Base-by-base conservation (phyloP, 129 eudicot genomes). In the Tagetes patula region DNA sequence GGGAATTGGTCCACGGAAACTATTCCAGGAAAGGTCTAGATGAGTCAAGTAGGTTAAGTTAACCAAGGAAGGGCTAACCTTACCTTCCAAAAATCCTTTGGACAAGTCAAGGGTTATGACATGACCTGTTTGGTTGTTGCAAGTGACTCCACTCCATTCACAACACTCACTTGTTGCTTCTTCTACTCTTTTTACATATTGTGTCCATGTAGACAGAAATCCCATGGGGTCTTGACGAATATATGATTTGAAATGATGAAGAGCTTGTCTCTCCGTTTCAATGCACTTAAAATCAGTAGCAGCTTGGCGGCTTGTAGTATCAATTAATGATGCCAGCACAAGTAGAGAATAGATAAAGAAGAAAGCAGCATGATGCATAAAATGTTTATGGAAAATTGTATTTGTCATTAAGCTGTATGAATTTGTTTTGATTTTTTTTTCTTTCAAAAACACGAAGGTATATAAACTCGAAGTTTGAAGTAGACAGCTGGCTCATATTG, bases 1-100 rank as follows among this genome's bases (percentile, higher is more conserved):
- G 3, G 76, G 76, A 77, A 69, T 60, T 41, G 42, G 1, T 38
- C 58, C 65, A 2, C 0, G 0, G 11, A 14, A 36, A 3, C 27
- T 39, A 49, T 5, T 2, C 11, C 20, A 0, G 2, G 2, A 2
- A 13, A 63, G 68, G 37, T 46, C 52, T 10, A 83, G 62, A 46
- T 69, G 61, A 2, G 39, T 71, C 38, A 79, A 67, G 31, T 75
- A 33, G 30, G 31, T 42, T 10, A 83, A 49, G 31, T 75, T 66
- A 69, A 74, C 55, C 66, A 83, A 79, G 9, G 78, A 64, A 13
- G 54, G 55, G 70, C 81, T 83, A 2, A 79, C 71, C 27, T 32
- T 49, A 77, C 85, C 82, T 63, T 8, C 36, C 8, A 75, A n/a
- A n/a, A n/a, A n/a, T n/a, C n/a, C n/a, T n/a, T n/a, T n/a, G n/a